Percentiles rank a stretch among this genome's conserved stretches.
Evolutionary conservation across 139 green algal species (phyloP).

Genomic region (Pleodorina starrii): DNA sequence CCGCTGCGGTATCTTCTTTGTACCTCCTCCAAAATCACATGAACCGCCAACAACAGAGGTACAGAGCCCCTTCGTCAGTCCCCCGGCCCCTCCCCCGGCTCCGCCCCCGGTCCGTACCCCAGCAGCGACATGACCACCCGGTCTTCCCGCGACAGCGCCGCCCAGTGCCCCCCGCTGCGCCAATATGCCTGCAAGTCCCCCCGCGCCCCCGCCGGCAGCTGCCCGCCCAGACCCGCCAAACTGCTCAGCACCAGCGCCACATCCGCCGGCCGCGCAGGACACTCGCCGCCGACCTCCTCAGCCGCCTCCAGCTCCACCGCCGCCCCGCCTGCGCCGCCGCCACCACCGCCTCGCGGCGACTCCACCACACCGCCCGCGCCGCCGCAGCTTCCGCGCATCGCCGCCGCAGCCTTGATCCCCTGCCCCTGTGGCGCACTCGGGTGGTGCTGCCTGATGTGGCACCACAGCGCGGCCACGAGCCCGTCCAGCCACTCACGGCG

Average conservation of each 20-base stretch:
- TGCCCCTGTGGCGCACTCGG: too few relatives aligned
- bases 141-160: not conserved
- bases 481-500: not conserved
- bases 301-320: not conserved
- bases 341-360: too few relatives aligned
- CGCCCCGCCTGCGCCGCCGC: not conserved
- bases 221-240: constrained; percentile 7
- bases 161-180: not conserved
- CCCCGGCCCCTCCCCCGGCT: too few relatives aligned
- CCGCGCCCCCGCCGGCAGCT: not conserved
- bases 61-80: too few relatives aligned
- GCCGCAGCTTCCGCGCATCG: not conserved
- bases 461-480: not conserved
- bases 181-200: constrained; percentile 3
- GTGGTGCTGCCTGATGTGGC: not conserved
- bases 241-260: constrained; percentile 38
- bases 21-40: too few relatives aligned
- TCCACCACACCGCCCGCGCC: not conserved
- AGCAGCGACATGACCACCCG: not conserved
- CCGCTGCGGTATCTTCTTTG: too few relatives aligned
- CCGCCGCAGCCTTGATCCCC: not conserved
- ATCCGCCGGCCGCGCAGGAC: not conserved
- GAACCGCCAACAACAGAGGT: too few relatives aligned
- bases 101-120: constrained; percentile 6
- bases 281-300: not conserved